These are phyloP conservation scores for Podila verticillata DNA, from an alignment of 192 early-diverging fungal species.

Conservation along the genomic window DNA sequence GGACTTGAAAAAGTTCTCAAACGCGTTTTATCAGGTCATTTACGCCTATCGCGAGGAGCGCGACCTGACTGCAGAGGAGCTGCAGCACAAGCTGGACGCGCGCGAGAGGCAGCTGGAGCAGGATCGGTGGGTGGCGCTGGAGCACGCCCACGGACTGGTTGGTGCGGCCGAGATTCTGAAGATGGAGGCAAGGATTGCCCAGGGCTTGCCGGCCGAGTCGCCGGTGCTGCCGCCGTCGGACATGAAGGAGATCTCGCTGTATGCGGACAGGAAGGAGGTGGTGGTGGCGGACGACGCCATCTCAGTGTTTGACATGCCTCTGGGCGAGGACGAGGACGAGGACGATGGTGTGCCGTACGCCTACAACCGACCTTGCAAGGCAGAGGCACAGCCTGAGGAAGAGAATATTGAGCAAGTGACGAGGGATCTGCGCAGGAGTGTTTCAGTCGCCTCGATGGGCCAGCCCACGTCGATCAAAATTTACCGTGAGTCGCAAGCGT, in stretches of 20 bases:
- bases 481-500: background rate
- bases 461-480: background rate
- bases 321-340: conserved; percentile 12
- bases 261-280: conserved; percentile 32
- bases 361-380: background rate
- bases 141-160: conserved; percentile 23
- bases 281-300: conserved; percentile 46
- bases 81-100: conserved; percentile 19
- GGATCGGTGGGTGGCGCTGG: conserved; percentile 20
- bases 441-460: conserved; percentile 31
- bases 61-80: conserved; percentile 26
- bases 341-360: background rate
- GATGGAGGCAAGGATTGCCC: conserved; percentile 30
- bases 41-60: conserved; percentile 40
- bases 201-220: conserved; percentile 36
- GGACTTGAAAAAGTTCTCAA: conserved; percentile 22
- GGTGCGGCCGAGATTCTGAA: conserved; percentile 24
- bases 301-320: conserved; percentile 29
- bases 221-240: conserved; percentile 8
- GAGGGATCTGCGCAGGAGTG: conserved; percentile 26
- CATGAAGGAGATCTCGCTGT: conserved; percentile 38
- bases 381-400: conserved; percentile 4
- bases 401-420: conserved; percentile 32
- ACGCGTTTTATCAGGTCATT: conserved; percentile 32
- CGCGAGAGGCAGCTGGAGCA: conserved; percentile 18